Conservation (phyloP, 2,329 filamentous ascomycete species). For the Neofusicoccum umdonicola region DNA sequence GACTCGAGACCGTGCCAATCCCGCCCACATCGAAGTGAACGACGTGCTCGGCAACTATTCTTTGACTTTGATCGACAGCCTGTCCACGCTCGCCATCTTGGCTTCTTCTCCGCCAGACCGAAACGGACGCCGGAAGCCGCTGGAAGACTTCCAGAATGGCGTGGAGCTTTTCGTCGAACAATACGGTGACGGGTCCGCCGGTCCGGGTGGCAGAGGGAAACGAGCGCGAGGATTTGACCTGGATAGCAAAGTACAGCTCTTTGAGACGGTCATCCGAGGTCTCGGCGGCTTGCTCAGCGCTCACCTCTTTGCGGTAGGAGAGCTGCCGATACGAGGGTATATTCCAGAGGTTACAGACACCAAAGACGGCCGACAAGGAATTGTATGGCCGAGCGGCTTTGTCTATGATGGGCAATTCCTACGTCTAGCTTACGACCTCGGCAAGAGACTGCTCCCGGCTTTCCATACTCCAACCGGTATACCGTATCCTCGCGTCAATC, state of each 20-base stretch:
- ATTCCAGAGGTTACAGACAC: slow-evolving; percentile 46
- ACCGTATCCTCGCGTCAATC: slow-evolving; percentile 90
- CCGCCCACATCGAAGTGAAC: slow-evolving; percentile 80
- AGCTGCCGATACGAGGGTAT: slow-evolving; percentile 83
- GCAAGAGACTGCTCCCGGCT: slow-evolving; percentile 78
- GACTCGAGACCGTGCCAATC: slow-evolving; percentile 77
- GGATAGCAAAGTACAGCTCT: slow-evolving; percentile 97
- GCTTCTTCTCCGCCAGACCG: slow-evolving; percentile 65
- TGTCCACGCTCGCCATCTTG: slow-evolving; percentile 90
- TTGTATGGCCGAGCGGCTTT: slow-evolving; percentile 73
- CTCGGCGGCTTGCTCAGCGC: slow-evolving; percentile 88
- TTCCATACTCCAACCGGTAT: slow-evolving; percentile 90
- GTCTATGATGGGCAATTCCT: slow-evolving; percentile 86
- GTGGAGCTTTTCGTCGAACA: slow-evolving; percentile 72
- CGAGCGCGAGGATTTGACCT: slow-evolving; percentile 83
- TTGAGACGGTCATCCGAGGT: slow-evolving; percentile 94
- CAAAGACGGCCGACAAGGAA: slow-evolving; percentile 40
- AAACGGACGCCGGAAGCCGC: slow-evolving; percentile 52
- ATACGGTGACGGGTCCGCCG: slow-evolving; percentile 80
- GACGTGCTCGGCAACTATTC: slow-evolving; percentile 98
- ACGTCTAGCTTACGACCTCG: slow-evolving; percentile 83
- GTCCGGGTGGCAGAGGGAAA: slow-evolving; percentile 66
- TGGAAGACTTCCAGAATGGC: slow-evolving; percentile 71
- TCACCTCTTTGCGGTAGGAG: slow-evolving; percentile 88
- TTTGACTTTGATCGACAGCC: slow-evolving; percentile 88